These are phyloP conservation scores for Alnus rubra DNA, from an alignment of 306 rosid species.

Conservation along the genomic window DNA sequence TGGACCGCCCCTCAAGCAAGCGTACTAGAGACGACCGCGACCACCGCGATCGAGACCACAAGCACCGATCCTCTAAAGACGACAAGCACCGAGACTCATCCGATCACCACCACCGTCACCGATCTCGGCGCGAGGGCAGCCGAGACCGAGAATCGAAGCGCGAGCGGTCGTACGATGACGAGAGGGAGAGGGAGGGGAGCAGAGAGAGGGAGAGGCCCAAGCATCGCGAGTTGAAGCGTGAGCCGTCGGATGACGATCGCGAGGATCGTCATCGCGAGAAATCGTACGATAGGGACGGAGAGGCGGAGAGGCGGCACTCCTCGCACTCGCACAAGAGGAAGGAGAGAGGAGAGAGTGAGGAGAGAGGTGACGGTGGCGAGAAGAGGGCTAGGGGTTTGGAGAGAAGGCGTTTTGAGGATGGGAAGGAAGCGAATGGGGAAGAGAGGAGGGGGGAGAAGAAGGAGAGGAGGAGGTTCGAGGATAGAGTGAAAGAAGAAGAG, in stretches of 20 bases:
- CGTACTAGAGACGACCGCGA: constrained; percentile 57
- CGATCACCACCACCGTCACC: constrained; percentile 50
- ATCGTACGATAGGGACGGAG: constrained; percentile 35
- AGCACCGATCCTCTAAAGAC: constrained; percentile 15
- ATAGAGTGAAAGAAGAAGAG: constrained; percentile 40
- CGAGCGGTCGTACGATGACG: constrained; percentile 44
- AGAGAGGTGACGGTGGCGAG: constrained; percentile 44
- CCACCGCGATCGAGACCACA: constrained; percentile 25
- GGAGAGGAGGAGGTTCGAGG: constrained; percentile 71
- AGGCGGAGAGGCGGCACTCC: constrained; percentile 45
- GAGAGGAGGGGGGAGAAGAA: constrained; percentile 41
- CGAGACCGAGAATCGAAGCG: constrained; percentile 38
- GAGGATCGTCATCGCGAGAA: constrained; percentile 25
- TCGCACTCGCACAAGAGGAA: constrained; percentile 67
- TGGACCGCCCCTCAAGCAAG: constrained; percentile 55
- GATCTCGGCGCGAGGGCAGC: constrained; percentile 42
- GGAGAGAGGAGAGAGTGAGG: constrained; percentile 68
- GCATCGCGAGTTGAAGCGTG: constrained; percentile 36
- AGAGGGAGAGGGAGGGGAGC: constrained; percentile 44
- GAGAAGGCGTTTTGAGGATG: constrained; percentile 39
- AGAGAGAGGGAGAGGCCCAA: constrained; percentile 48
- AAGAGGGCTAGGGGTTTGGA: constrained; percentile 69
- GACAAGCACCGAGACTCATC: constrained; percentile 41
- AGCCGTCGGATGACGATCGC: constrained; percentile 27
- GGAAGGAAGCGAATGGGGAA: constrained; percentile 36